Evolutionary conservation across 352 stramenopile genomes (phyloP), one percentile per base, ranked within the genome.

Genomic region (Blastocystis sp.): DNA sequence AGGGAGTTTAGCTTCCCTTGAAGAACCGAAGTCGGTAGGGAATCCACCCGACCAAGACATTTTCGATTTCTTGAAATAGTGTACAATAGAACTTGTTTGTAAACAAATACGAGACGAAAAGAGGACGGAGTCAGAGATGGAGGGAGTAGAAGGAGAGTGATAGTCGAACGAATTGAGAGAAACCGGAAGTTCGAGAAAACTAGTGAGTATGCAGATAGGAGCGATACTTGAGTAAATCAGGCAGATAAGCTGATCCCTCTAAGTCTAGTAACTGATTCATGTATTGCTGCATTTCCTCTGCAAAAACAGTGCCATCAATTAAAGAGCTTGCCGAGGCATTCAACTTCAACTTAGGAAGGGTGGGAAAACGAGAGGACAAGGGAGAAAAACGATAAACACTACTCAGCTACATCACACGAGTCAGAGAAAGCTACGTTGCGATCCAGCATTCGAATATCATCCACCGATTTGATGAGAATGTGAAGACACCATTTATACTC

Each of bases 201-300:
- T 84, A 69, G 13, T 13, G 15, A 69, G 34, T 47, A 64, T 29
- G 18, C 50, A 20, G 15, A 20, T 11, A 69, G 6, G 20, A 69
- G 18, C 6, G 4, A 20, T 45, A 84, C 73, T 39, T 34, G 18
- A 84, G 39, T n/a, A 84, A 43, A 66, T 84, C 73, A 20, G 73
- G 47, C 7, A 47, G 62, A 20, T 54, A 84, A 26, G 73, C 73
- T 20, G 73, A 84, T 43, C 73, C 73, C 13, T 84, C 47, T 13
- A 84, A 20, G 18, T 23, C 26, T 26, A 84, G 47, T 39, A 84
- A 45, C 13, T 34, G 20, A 41, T 84, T 29, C 13, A 84, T 66
- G 23, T 84, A 84, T 64, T 84, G 50, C 53, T 66, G 73, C 18
- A 84, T 26, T 45, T 84, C 73, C 26, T 50, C 53, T 29, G 73